Evolutionary conservation across 2,329 filamentous ascomycete species (phyloP), one percentile per base, ranked within the genome.

Genomic region (Fusarium annulatum): DNA sequence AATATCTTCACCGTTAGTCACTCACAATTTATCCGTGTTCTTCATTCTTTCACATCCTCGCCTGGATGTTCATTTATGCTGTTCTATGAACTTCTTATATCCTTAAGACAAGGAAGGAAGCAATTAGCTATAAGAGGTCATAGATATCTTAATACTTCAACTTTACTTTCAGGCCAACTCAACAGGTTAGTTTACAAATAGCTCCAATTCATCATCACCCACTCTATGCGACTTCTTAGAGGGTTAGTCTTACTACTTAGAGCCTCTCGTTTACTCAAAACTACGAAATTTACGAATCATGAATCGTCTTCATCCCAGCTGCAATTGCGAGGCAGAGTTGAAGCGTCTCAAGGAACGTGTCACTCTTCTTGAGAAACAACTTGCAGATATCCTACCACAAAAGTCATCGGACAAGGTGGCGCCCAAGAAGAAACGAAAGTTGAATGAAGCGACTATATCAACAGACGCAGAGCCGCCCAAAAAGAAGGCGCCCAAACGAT

Each of bases 121-220:
- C 5, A 6, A 26, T 26, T 5, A 26, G 5, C 26, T 26, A 26
- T 26, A 26, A 26, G 5, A 6, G 26, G 6, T 26, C 26, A 26
- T 26, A 23, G 23, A 23, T 23, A 4, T 23, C 23, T 23, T 23
- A 23, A 23, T 23, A 23, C 23, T 23, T 23, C 3, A 23, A 23
- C 23, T 23, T 23, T 23, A 23, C 23, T 23, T 23, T 23, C 23
- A 23, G 23, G 23, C 23, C 26, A n/a, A 14, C 21, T 15, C 21
- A 42, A 5, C 21, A 34, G 16, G 16, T 33, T 23, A 7, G 11
- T 14, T 23, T 34, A 23, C 30, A 3, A 14, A 7, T 11, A 7
- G 5, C 15, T 18, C 7, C 5, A 51, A 7, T 5, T 33, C 5
- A 9, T 28, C 4, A 26, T 11, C 0, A 5, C 12, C 8, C 0